A percentile compares a stretch with the other conserved stretches of the same genome.
Evolutionary conservation across 2,329 filamentous ascomycete genomes (phyloP).

Genomic region (Xylaria sp.): DNA sequence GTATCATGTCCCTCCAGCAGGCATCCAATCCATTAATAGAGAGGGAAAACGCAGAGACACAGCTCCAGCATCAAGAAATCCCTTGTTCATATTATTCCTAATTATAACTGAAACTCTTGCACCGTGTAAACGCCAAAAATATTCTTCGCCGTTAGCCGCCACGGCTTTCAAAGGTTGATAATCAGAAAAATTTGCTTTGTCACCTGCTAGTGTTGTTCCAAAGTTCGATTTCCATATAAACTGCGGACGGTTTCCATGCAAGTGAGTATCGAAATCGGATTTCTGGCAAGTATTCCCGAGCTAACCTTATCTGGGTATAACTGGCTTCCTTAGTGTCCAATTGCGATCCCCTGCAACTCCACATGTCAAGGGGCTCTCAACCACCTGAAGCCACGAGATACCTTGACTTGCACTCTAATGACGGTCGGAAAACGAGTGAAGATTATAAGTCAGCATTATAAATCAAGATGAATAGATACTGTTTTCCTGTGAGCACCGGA

Average conservation of each 20-base stretch:
- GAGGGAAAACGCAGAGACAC: background rate
- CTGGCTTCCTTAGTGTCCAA: conserved; percentile 6
- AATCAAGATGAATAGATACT: background rate
- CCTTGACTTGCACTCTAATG: background rate
- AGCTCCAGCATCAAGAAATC: background rate
- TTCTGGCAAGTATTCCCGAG: conserved; percentile 22
- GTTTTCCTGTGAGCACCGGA: background rate
- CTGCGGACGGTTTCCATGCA: background rate
- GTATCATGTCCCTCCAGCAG: background rate
- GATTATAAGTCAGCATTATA: conserved; percentile 17
- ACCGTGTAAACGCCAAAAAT: background rate
- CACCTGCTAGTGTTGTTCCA: background rate
- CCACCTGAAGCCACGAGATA: conserved; percentile 7
- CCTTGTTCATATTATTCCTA: background rate
- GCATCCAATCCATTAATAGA: background rate
- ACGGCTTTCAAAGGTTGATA: background rate
- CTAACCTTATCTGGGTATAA: conserved; percentile 10
- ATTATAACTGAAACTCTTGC: background rate
- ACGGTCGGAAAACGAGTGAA: conserved; percentile 2
- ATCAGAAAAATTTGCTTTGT: background rate
- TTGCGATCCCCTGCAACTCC: conserved; percentile 6
- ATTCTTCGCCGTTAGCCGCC: background rate
- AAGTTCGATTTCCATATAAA: background rate
- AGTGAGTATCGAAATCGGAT: conserved; percentile 12
- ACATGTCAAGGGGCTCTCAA: conserved; percentile 6